phyloP scores from a whole-genome alignment of 805 yeast genomes.

The Cyberlindnera bimundalis region DNA sequence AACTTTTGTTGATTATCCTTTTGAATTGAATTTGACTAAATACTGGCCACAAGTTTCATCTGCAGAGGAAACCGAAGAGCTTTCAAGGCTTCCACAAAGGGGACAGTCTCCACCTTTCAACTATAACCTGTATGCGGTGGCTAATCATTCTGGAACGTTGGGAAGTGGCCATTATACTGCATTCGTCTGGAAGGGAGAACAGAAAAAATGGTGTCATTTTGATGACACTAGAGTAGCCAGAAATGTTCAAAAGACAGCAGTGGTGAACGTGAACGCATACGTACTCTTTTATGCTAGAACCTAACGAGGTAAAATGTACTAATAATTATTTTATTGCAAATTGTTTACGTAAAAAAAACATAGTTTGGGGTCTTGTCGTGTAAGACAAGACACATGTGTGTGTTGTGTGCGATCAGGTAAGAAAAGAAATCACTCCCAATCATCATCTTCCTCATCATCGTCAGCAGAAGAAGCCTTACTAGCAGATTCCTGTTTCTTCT shows the following conservation, averaged over 20 bases:
- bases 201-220: constrained; percentile 66
- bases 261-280: constrained; percentile 73
- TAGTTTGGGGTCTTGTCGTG: too few species aligned
- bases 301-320: neutral
- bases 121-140: constrained; percentile 75
- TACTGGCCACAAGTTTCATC: constrained; percentile 16
- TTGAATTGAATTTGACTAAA: constrained; percentile 48
- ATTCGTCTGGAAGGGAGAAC: constrained; percentile 60
- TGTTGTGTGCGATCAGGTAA: neutral
- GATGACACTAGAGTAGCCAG: constrained; percentile 73
- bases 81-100: constrained; percentile 53
- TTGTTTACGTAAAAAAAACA: too few species aligned
- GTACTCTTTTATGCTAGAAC: constrained; percentile 69
- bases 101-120: constrained; percentile 80
- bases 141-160: constrained; percentile 78
- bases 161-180: constrained; percentile 90
- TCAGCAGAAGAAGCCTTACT: neutral
- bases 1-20: constrained; percentile 69
- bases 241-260: constrained; percentile 46
- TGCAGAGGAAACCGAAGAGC: constrained; percentile 7
- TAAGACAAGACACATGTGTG: neutral
- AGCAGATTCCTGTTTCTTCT: too few species aligned
- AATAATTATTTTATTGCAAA: too few species aligned
- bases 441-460: constrained; percentile 38
- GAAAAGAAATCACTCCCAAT: constrained; percentile 66